These are phyloP conservation scores for Ambispora gerdemannii DNA, from an alignment of 192 early-diverging fungal species.

Conservation along the genomic window DNA sequence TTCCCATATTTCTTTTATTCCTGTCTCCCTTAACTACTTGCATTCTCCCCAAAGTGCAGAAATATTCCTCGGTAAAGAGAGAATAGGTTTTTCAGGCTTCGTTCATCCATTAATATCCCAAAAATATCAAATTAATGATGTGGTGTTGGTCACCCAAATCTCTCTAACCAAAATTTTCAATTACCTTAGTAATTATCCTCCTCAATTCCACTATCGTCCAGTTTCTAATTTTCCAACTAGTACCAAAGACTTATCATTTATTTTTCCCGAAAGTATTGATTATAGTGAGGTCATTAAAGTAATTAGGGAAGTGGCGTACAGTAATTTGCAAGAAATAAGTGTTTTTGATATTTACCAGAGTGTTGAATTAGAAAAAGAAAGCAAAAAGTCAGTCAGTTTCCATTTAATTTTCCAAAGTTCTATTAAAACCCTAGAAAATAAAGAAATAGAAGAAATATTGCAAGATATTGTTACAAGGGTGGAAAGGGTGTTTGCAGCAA, in stretches of 20 bases:
- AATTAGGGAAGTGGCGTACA: neutral
- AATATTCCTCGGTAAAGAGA: neutral
- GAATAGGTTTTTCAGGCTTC: neutral
- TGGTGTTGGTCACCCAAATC: neutral
- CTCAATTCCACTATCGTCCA: neutral
- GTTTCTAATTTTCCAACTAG: conserved; percentile 8
- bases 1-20: neutral
- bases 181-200: neutral
- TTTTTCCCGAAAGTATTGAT: neutral
- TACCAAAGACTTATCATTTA: conserved; percentile 12
- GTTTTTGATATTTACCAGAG: conserved; percentile 18
- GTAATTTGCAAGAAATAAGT: neutral
- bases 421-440: neutral
- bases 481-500: conserved; percentile 3
- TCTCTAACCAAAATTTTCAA: conserved; percentile 17
- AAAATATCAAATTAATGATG: conserved; percentile 1
- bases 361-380: neutral
- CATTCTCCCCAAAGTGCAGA: neutral
- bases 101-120: neutral
- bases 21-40: neutral
- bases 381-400: conserved; percentile 12
- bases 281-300: neutral
- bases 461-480: neutral
- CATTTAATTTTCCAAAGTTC: conserved; percentile 14
- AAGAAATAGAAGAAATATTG: conserved; percentile 9